A percentile compares a stretch with the other conserved stretches of the same genome.
phyloP scores from a whole-genome alignment of 495 filamentous ascomycete species.

The Aspergillus nanangensis region DNA sequence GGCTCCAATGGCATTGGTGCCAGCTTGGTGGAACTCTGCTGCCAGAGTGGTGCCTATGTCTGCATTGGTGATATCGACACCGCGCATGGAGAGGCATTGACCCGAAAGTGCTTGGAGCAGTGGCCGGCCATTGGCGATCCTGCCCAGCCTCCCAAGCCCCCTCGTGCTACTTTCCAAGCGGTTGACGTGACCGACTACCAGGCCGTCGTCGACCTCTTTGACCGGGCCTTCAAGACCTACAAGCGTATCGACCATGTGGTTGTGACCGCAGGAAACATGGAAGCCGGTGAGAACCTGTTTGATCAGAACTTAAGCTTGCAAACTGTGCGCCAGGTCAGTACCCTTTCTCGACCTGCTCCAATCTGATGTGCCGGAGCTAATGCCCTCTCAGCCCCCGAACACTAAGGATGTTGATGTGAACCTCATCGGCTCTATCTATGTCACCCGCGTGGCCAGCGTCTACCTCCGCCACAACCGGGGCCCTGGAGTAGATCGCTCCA shows the following conservation, averaged over 20 bases:
- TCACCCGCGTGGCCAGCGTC: conserved; percentile 39
- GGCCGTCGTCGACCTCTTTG: conserved; percentile 40
- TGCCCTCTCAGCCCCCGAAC: conserved; percentile 35
- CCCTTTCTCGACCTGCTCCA: neutral
- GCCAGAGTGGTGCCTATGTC: conserved; percentile 42
- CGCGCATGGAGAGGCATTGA: conserved; percentile 22
- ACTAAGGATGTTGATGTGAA: conserved; percentile 46
- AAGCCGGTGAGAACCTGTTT: conserved; percentile 39
- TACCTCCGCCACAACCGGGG: conserved; percentile 43
- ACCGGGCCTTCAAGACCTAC: conserved; percentile 38
- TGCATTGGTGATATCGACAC: conserved; percentile 40
- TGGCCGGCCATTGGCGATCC: conserved; percentile 24
- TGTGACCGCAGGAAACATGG: conserved; percentile 47
- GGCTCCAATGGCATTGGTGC: conserved; percentile 53
- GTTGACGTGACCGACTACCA: conserved; percentile 45
- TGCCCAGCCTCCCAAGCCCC: conserved; percentile 14
- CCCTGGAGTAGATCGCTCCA: conserved; percentile 35
- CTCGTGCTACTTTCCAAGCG: conserved; percentile 28
- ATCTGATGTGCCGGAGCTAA: neutral
- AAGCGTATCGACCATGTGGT: conserved; percentile 49
- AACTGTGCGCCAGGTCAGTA: conserved; percentile 28
- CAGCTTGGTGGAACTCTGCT: conserved; percentile 42
- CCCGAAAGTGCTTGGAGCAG: conserved; percentile 15
- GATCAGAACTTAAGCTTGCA: conserved; percentile 35
- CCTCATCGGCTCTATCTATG: conserved; percentile 44